Conservation (phyloP, 257 asterid species). For the Solanum ossicruentum region DNA sequence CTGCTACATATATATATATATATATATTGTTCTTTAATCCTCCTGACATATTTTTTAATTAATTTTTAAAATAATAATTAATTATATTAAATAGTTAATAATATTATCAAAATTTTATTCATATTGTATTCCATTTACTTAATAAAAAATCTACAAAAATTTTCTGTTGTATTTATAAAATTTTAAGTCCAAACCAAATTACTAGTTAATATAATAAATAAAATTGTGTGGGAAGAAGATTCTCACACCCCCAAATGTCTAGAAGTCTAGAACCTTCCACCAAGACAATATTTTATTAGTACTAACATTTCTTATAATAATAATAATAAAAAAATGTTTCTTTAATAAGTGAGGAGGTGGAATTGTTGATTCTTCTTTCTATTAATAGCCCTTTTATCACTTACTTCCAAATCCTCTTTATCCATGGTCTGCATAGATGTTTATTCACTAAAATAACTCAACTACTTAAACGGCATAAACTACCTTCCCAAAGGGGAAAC, state of each 20-base stretch:
- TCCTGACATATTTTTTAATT: accelerated
- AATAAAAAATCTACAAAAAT: too few species aligned
- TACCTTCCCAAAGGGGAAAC: constrained; percentile 18
- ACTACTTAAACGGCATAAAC: constrained; percentile 16
- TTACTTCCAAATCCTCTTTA: not conserved
- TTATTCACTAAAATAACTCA: not conserved
- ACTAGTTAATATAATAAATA: too few species aligned
- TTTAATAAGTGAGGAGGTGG: not conserved
- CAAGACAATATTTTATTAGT: not conserved
- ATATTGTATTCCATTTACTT: too few species aligned
- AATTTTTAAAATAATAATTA: accelerated
- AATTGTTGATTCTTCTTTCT: not conserved
- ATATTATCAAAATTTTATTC: not conserved
- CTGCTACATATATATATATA: not conserved
- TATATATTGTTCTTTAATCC: not conserved
- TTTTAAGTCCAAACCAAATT: too few species aligned
- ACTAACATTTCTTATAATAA: not conserved
- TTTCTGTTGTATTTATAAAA: too few species aligned
- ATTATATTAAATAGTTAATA: not conserved
- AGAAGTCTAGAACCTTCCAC: constrained; percentile 49
- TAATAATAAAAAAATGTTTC: too few species aligned
- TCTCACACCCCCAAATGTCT: not conserved
- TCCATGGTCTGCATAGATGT: not conserved
- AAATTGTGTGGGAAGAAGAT: not conserved
- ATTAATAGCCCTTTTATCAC: not conserved